Evolutionary conservation across 345 rosid species (phyloP).

Genomic region (Salix suchowensis): DNA sequence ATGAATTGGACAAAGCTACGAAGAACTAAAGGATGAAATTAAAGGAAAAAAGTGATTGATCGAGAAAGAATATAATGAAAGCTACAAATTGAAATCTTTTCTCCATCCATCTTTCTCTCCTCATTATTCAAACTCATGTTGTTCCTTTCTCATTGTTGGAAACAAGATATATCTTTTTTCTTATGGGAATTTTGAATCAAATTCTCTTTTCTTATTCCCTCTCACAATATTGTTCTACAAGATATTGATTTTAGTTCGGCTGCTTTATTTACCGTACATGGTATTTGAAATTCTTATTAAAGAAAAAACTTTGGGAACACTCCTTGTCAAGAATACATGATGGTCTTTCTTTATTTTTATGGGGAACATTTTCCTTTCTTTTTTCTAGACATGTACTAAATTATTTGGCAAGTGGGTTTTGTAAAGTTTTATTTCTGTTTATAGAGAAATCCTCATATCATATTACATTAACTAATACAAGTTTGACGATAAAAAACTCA

Average conservation of each 20-base stretch:
- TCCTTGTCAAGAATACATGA: neutral
- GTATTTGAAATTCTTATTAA: neutral
- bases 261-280: neutral
- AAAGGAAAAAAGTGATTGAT: neutral
- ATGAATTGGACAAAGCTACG: too few relatives aligned
- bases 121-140: too few relatives aligned
- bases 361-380: neutral
- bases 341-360: neutral
- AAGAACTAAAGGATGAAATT: neutral
- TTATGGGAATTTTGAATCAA: constrained; percentile 29
- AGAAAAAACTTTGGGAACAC: too few relatives aligned
- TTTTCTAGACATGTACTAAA: too few relatives aligned
- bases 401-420: too few relatives aligned
- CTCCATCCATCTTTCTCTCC: neutral
- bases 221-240: constrained; percentile 10
- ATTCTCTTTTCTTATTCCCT: constrained; percentile 19
- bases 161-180: neutral
- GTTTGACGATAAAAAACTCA: too few relatives aligned
- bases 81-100: neutral
- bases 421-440: too few relatives aligned
- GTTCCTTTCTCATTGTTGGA: constrained; percentile 4
- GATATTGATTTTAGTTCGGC: neutral
- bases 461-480: too few relatives aligned
- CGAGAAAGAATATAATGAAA: neutral
- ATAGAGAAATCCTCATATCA: too few relatives aligned